Conservation (phyloP, 371 early-diverging fungal genomes). For the Chytridium lagenaria region DNA sequence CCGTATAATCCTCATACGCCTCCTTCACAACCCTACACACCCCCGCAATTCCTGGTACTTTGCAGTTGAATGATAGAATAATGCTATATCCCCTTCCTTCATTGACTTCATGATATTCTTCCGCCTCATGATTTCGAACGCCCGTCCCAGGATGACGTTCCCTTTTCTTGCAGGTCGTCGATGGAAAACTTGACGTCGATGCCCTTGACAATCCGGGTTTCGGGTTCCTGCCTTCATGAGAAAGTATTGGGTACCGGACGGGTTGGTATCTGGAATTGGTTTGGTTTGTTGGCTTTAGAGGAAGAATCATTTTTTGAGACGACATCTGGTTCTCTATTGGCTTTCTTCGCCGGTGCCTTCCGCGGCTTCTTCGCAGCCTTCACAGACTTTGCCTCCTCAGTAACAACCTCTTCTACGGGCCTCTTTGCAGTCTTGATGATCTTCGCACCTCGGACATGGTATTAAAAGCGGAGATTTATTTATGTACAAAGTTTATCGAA, state of each 20-base stretch:
- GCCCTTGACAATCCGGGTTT: conserved; percentile 66
- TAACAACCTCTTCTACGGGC: not conserved
- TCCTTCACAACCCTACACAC: conserved; percentile 57
- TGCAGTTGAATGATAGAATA: conserved; percentile 79
- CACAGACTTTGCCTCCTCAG: not conserved
- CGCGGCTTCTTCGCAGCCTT: not conserved
- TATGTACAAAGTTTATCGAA: conserved; percentile 7
- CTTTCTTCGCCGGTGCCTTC: not conserved
- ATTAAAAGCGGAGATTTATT: not conserved
- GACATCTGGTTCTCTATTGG: not conserved
- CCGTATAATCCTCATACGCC: conserved; percentile 68
- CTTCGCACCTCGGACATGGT: not conserved
- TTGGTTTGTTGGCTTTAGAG: too few species aligned
- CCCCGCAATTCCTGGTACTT: conserved; percentile 73
- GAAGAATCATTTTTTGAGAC: not conserved
- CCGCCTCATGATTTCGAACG: conserved; percentile 74
- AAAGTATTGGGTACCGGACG: conserved; percentile 51
- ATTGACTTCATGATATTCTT: conserved; percentile 72
- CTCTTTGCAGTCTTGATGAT: not conserved
- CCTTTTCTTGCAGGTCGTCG: conserved; percentile 59
- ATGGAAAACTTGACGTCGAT: conserved; percentile 68
- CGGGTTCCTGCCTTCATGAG: conserved; percentile 81
- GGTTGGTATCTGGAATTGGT: not conserved
- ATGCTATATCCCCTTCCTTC: conserved; percentile 63
- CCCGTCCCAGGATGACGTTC: conserved; percentile 73